Conservation (phyloP, 495 filamentous ascomycete species). For the Clohesyomyces aquaticus region DNA sequence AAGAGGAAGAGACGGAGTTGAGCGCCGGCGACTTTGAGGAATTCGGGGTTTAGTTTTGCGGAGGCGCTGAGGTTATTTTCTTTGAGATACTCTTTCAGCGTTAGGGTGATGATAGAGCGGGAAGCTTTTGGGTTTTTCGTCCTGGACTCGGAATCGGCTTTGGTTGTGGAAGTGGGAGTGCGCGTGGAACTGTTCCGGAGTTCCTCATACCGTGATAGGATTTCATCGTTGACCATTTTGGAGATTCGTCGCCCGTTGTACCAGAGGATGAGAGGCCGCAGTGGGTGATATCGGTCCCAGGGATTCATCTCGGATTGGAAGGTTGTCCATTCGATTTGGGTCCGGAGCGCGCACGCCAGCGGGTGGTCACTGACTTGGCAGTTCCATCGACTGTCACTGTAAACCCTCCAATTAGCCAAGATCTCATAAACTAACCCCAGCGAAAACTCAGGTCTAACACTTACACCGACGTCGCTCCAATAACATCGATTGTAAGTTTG, state of each 20-base stretch:
- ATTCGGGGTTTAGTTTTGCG: background rate
- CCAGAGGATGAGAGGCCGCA: background rate
- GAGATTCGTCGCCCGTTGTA: background rate
- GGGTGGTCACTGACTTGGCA: background rate
- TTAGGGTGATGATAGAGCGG: background rate
- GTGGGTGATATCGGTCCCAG: background rate
- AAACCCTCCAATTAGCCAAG: too few species aligned
- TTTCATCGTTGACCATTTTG: background rate
- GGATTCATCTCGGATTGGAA: background rate
- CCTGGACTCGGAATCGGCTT: too few species aligned
- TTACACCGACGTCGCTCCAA: background rate
- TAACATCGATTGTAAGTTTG: background rate
- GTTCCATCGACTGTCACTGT: background rate
- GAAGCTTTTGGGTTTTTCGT: background rate
- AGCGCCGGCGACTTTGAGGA: background rate
- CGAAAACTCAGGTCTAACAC: background rate
- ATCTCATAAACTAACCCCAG: too few species aligned
- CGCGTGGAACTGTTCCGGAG: too few species aligned
- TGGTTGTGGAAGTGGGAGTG: too few species aligned
- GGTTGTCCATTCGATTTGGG: background rate
- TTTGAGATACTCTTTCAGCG: background rate
- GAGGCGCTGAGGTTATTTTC: too few species aligned
- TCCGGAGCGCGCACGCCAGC: background rate
- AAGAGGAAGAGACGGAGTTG: background rate
- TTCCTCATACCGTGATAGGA: slow-evolving; percentile 5